Conservation (phyloP, 1,139 yeast species). For the Saccharomyces hybrid region DNA sequence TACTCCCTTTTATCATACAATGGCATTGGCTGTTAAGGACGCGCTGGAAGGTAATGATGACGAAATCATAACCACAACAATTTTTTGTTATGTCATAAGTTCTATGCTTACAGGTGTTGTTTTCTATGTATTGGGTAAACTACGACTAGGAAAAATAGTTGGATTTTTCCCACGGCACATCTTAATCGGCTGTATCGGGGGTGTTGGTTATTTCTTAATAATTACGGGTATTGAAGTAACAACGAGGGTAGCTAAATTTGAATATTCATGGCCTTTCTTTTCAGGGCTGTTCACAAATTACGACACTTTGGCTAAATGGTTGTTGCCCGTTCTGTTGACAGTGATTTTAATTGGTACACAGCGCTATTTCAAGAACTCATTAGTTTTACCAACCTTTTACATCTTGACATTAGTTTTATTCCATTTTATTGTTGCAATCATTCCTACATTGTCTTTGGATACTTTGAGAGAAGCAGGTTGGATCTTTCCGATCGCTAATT, state of each 20-base stretch:
- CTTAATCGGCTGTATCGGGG: conserved; percentile 94
- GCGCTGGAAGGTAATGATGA: conserved; percentile 50
- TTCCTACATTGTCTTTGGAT: conserved; percentile 60
- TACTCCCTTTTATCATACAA: conserved; percentile 93
- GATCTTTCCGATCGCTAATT: conserved; percentile 56
- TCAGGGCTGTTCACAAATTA: conserved; percentile 39
- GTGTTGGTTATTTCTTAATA: conserved; percentile 88
- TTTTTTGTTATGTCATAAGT: conserved; percentile 75
- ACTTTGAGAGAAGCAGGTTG: conserved; percentile 72
- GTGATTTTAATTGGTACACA: conserved; percentile 54
- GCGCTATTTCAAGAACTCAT: conserved; percentile 57
- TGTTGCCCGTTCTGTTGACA: conserved; percentile 60
- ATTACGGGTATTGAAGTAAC: conserved; percentile 89
- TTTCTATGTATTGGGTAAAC: conserved; percentile 68
- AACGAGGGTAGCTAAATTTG: conserved; percentile 68
- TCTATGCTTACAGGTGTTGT: conserved; percentile 81
- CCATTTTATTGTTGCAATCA: conserved; percentile 55
- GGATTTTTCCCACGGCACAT: conserved; percentile 96
- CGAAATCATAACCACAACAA: conserved; percentile 75
- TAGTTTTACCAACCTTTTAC: conserved; percentile 76
- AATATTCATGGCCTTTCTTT: conserved; percentile 54
- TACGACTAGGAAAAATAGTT: conserved; percentile 73
- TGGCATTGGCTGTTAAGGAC: conserved; percentile 67
- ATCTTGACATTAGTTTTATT: conserved; percentile 60
- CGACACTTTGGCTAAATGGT: conserved; percentile 55